Conservation (phyloP, 768 basidiomycete genomes). For the Cystofilobasidium ferigula region DNA sequence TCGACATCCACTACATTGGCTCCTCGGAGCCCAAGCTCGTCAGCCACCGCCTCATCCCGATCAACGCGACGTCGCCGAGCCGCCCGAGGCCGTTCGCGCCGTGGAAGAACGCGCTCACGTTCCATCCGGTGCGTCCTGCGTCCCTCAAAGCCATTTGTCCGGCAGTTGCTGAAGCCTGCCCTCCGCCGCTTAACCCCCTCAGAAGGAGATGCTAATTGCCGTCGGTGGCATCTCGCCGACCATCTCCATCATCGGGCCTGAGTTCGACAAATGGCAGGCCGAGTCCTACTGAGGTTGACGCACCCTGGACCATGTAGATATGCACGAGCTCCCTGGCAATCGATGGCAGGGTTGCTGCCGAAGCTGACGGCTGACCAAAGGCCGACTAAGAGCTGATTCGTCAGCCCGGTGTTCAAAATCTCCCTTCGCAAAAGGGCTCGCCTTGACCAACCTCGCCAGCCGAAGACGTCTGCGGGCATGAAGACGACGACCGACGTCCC, state of each 20-base stretch:
- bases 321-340: no score
- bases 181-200: not conserved
- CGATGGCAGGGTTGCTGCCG: no score
- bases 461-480: no score
- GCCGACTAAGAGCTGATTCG: no score
- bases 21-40: conserved; percentile 15
- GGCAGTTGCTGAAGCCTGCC: not conserved
- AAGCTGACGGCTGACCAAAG: no score
- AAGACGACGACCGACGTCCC: no score
- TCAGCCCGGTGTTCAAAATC: no score
- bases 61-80: conserved; percentile 29
- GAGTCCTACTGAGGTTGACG: not conserved
- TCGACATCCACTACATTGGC: conserved; percentile 34
- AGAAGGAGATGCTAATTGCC: conserved; percentile 38
- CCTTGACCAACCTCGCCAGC: no score
- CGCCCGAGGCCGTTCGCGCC: conserved; percentile 29
- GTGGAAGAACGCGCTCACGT: conserved; percentile 35
- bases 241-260: conserved; percentile 14
- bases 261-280: conserved; percentile 21
- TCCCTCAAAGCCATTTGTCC: not conserved
- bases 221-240: conserved; percentile 35
- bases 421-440: no score
- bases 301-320: no score
- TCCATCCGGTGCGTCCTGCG: conserved; percentile 36
- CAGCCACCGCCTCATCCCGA: conserved; percentile 30